Percentiles rank a stretch among this genome's conserved stretches.
Evolutionary conservation across 2,329 filamentous ascomycete genomes (phyloP).

Genomic region (Orbilia brochopaga): DNA sequence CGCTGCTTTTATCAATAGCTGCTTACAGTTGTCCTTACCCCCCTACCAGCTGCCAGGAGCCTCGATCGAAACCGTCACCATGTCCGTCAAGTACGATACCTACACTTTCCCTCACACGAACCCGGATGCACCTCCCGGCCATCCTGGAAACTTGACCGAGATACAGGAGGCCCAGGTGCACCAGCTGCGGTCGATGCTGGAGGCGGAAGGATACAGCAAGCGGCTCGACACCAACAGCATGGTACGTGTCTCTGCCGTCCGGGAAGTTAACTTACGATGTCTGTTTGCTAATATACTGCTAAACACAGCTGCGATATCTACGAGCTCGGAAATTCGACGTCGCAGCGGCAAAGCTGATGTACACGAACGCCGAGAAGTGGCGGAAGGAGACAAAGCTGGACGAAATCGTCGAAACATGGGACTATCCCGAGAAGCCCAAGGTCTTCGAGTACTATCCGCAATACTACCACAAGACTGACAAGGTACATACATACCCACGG

Average conservation of each 20-base stretch:
- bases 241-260: constrained; percentile 62
- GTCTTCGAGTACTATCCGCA: constrained; percentile 94
- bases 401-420: constrained; percentile 77
- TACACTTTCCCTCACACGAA: constrained; percentile 89
- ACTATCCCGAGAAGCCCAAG: constrained; percentile 82
- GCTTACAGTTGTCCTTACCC: constrained; percentile 3
- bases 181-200: constrained; percentile 83
- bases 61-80: constrained; percentile 13
- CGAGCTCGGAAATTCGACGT: constrained; percentile 96
- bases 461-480: constrained; percentile 98
- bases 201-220: constrained; percentile 79
- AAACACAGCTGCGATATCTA: constrained; percentile 78
- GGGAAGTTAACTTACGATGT: constrained; percentile 16
- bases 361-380: constrained; percentile 88
- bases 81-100: constrained; percentile 78
- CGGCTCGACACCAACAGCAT: constrained; percentile 90
- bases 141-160: constrained; percentile 83
- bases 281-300: constrained; percentile 22
- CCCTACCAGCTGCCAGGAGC: not conserved
- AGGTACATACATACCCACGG: constrained; percentile 65
- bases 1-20: not conserved
- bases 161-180: constrained; percentile 87
- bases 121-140: constrained; percentile 72
- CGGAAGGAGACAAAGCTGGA: constrained; percentile 84
- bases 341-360: constrained; percentile 84